Base-by-base conservation (phyloP, 306 rosid species). In the Carpinus viminea region DNA sequence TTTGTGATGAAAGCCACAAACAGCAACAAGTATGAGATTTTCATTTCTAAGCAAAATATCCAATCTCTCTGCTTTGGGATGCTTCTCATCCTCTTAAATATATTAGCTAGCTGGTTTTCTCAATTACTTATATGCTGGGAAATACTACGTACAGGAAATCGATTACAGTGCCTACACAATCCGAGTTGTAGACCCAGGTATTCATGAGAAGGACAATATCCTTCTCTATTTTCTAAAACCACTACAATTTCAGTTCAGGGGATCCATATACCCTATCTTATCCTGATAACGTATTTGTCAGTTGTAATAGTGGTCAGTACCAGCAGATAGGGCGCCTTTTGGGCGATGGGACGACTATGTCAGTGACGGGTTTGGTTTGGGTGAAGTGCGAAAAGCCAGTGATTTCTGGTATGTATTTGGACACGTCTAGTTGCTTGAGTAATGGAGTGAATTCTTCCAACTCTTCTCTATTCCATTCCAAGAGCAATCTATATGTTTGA, bases 101-200 rank as follows among this genome's bases (percentile, higher is more conserved):
- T 38, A 5, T 4, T 38, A 38, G 43, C 43, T 38, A 4, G n/a
- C n/a, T n/a, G 5, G 5, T 4, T 38, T 38, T 38, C 43, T 38
- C 43, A 0, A 4, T 34, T 4, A 1, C 21, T 7, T 75, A 6
- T 12, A 7, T 0, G 2, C 61, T 0, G 73, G 34, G 20, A 77
- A 18, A 38, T 87, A 51, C 62, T n/a, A 59, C 17, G 52, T 48
- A 10, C 52, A 48, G 52, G 52, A 48, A 48, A 48, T 48, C 52
- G 0, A 11, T 12, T 86, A 86, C 84, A 0, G 20, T 1, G 64
- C 21, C 13, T 79, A 15, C 76, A 83, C 76, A 15, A 71, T 83
- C 68, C 55, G 66, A 17, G 4, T 84, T 0, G 74, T 52, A 1
- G 87, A 84, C 4, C 3, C 52, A 1, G 48, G 0, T 2, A 56